Percentiles rank a stretch among this genome's conserved stretches.
Conservation (phyloP, 2,329 filamentous ascomycete genomes). For the Tympanopsis confertula region DNA sequence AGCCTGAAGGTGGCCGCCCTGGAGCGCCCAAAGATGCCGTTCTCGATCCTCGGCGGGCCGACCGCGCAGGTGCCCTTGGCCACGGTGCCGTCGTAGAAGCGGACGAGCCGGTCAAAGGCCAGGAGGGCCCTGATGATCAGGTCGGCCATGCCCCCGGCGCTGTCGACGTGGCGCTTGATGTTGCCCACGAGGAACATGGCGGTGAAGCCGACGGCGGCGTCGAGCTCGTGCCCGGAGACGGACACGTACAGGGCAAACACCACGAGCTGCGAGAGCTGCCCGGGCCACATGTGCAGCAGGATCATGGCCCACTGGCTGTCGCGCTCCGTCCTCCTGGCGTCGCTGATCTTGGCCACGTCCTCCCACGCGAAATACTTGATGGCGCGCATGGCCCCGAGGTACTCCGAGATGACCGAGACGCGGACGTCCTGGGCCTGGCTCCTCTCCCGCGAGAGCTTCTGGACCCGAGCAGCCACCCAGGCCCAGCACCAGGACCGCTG, state of each 20-base stretch:
- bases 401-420: conserved; percentile 45
- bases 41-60: conserved; percentile 32
- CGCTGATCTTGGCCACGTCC: conserved; percentile 35
- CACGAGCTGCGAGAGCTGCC: conserved; percentile 23
- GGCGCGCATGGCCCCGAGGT: conserved; percentile 41
- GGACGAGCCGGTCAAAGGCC: conserved; percentile 39
- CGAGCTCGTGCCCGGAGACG: conserved; percentile 32
- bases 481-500: conserved; percentile 31
- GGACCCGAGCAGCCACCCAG: conserved; percentile 35
- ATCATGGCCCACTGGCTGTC: conserved; percentile 40
- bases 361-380: conserved; percentile 55
- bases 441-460: conserved; percentile 34
- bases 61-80: conserved; percentile 33
- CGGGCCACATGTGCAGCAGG: conserved; percentile 27
- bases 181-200: conserved; percentile 39
- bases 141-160: conserved; percentile 31
- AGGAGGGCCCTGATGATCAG: conserved; percentile 27
- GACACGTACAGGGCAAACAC: conserved; percentile 41
- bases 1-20: conserved; percentile 37
- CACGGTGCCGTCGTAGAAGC: conserved; percentile 37
- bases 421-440: conserved; percentile 42
- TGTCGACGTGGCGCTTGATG: conserved; percentile 38
- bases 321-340: conserved; percentile 37
- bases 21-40: conserved; percentile 35
- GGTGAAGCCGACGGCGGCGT: conserved; percentile 46